phyloP scores from a whole-genome alignment of 2,329 filamentous ascomycete genomes.

The Cadophora gregata region DNA sequence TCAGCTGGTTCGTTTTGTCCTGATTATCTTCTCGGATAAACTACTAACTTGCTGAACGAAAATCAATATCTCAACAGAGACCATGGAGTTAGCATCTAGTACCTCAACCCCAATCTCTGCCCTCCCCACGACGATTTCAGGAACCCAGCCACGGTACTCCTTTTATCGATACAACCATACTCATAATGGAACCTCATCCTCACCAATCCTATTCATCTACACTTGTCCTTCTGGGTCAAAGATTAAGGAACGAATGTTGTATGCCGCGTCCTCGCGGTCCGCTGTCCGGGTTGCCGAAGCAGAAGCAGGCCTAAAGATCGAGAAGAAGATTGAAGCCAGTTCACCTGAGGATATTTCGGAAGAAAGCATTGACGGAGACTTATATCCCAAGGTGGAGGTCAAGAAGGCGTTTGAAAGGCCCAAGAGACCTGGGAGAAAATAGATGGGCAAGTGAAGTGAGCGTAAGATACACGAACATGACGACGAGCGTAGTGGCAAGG shows the following conservation, averaged over 20 bases:
- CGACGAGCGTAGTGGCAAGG: background rate
- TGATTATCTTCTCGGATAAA: background rate
- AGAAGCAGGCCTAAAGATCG: slow-evolving; percentile 68
- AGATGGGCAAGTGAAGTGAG: slow-evolving; percentile 16
- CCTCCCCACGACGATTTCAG: slow-evolving; percentile 65
- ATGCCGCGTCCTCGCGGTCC: slow-evolving; percentile 72
- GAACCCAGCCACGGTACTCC: slow-evolving; percentile 75
- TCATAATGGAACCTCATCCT: slow-evolving; percentile 56
- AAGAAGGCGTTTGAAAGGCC: slow-evolving; percentile 77
- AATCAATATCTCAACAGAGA: slow-evolving; percentile 74
- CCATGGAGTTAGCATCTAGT: slow-evolving; percentile 66
- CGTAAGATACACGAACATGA: background rate
- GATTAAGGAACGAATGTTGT: slow-evolving; percentile 86
- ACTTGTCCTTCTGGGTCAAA: slow-evolving; percentile 75
- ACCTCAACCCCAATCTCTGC: slow-evolving; percentile 61
- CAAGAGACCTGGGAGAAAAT: slow-evolving; percentile 70
- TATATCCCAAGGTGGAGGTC: slow-evolving; percentile 69
- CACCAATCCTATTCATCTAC: slow-evolving; percentile 79
- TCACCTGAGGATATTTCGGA: slow-evolving; percentile 75
- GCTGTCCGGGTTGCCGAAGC: slow-evolving; percentile 70
- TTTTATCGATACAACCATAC: slow-evolving; percentile 74
- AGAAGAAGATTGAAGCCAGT: slow-evolving; percentile 73
- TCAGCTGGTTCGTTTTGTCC: slow-evolving; percentile 63
- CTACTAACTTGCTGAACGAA: slow-evolving; percentile 53
- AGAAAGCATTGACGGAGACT: slow-evolving; percentile 66